phyloP scores from a whole-genome alignment of 2,329 filamentous ascomycete species.

The Colletotrichum tabaci region DNA sequence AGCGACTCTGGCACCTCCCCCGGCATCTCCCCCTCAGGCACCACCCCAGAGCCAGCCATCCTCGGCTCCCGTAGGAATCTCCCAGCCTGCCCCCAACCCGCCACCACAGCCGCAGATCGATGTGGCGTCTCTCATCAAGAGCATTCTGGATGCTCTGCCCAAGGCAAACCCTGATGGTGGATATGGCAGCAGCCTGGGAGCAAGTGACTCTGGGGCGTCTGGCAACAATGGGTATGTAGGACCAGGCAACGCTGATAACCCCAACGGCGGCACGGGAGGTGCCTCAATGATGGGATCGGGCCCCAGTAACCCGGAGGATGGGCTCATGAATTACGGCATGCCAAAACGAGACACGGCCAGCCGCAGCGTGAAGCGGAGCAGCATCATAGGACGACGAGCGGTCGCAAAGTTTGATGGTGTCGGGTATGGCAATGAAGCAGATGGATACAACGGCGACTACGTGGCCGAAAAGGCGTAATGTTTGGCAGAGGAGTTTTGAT shows the following conservation, averaged over 20 bases:
- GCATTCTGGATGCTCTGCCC: constrained; percentile 33
- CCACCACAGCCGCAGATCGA: constrained; percentile 15
- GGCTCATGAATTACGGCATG: constrained; percentile 17
- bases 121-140: constrained; percentile 32
- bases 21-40: constrained; percentile 3
- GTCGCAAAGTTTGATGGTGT: constrained; percentile 7
- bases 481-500: neutral
- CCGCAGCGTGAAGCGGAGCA: constrained; percentile 35
- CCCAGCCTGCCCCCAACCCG: neutral
- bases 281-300: constrained; percentile 16
- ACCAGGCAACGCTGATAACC: neutral
- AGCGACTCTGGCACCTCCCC: neutral
- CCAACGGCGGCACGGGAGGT: neutral
- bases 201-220: constrained; percentile 35
- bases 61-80: constrained; percentile 10
- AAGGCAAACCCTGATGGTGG: constrained; percentile 21
- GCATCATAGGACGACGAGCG: constrained; percentile 34
- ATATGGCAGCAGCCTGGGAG: constrained; percentile 32
- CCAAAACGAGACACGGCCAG: neutral
- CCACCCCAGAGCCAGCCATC: constrained; percentile 1
- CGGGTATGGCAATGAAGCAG: neutral
- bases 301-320: neutral
- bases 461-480: neutral
- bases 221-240: constrained; percentile 5
- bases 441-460: neutral